These are phyloP conservation scores for Gnomoniopsis sp. DNA, from an alignment of 2,329 filamentous ascomycete genomes.

Conservation along the genomic window DNA sequence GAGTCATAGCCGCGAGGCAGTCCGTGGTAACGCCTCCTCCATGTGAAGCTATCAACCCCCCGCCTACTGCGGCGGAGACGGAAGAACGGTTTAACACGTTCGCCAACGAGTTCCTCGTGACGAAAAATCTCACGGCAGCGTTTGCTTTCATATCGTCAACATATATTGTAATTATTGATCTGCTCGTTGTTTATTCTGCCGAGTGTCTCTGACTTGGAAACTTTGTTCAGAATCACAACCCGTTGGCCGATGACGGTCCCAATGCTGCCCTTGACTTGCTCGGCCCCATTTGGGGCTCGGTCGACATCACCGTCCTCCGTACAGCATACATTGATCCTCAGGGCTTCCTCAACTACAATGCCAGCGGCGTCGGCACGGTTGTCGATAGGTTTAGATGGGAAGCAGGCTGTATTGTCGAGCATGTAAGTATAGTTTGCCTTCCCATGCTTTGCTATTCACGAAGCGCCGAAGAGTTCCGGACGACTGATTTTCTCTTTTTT, in stretches of 20 bases:
- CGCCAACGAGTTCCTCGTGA: conserved; percentile 22
- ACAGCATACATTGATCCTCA: conserved; percentile 18
- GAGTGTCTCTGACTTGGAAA: not conserved
- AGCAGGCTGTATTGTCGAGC: conserved; percentile 24
- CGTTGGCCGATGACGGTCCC: conserved; percentile 20
- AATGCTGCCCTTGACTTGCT: conserved; percentile 20
- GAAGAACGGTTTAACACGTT: conserved; percentile 21
- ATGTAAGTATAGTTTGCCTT: conserved; percentile 19
- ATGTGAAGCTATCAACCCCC: conserved; percentile 20
- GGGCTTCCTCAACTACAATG: conserved; percentile 20
- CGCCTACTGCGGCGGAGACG: conserved; percentile 20
- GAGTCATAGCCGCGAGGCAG: no score
- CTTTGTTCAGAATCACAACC: conserved; percentile 21
- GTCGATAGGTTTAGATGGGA: conserved; percentile 23
- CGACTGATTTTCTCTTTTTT: no score
- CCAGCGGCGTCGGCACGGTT: conserved; percentile 18
- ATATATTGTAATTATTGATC: conserved; percentile 17
- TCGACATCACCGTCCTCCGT: conserved; percentile 18
- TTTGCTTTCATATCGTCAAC: conserved; percentile 22
- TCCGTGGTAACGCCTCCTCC: conserved; percentile 15
- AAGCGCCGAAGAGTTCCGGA: no score
- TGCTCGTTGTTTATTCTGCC: not conserved
- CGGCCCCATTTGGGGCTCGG: conserved; percentile 17
- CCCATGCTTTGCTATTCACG: not conserved
- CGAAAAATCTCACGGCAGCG: conserved; percentile 23